Evolutionary conservation across 208 protist genomes (phyloP).

Genomic region (Leishmania guyanensis): DNA sequence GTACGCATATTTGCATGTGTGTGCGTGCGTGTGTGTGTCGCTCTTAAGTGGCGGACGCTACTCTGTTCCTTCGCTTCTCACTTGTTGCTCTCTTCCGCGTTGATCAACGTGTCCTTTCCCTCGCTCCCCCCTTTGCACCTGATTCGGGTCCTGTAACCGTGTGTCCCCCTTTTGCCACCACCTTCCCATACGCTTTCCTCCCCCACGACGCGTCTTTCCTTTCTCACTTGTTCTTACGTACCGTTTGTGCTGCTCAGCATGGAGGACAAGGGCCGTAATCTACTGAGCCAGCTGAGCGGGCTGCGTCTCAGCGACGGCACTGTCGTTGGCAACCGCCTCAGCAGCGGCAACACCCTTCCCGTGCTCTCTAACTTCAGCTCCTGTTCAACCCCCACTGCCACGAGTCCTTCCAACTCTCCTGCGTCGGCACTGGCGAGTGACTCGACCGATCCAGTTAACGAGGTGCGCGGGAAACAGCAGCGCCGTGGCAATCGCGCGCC

Average conservation of each 20-base stretch:
- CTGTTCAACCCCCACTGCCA: conserved; percentile 7
- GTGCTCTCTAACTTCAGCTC: conserved; percentile 16
- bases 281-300: conserved; percentile 43
- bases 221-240: not conserved
- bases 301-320: conserved; percentile 52
- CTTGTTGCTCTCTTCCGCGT: not conserved
- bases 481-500: conserved; percentile 11
- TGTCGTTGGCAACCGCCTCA: conserved; percentile 27
- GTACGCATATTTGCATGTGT: not conserved
- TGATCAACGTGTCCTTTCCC: not conserved
- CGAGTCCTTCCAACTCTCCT: conserved; percentile 28
- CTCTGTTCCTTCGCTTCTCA: not conserved
- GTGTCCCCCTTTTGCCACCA: not conserved
- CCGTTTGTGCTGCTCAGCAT: conserved; percentile 9
- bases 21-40: not conserved
- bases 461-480: conserved; percentile 4
- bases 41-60: not conserved
- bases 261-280: conserved; percentile 20
- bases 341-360: conserved; percentile 24
- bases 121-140: not conserved
- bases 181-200: not conserved
- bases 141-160: not conserved
- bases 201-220: not conserved
- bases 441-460: conserved; percentile 1
- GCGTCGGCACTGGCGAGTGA: conserved; percentile 1